Evolutionary conservation across 495 filamentous ascomycete genomes (phyloP), one percentile per base, ranked within the genome.

Genomic region (Penicillium cataractarum): DNA sequence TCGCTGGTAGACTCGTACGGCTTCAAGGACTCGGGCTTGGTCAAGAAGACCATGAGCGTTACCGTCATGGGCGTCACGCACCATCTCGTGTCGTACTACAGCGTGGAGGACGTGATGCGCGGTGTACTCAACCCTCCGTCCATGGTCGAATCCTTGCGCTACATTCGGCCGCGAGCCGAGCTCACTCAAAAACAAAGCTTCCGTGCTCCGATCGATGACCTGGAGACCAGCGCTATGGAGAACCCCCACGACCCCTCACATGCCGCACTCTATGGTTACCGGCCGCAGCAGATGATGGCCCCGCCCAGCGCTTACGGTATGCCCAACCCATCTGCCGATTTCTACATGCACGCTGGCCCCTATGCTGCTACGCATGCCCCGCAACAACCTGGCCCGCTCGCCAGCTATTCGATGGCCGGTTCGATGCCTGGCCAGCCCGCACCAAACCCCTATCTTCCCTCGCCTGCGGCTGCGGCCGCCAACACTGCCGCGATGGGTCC

Each of bases 1-100:
- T 96, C 92, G 8, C 81, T 97, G 27, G 82, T 91, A 3, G 92
- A 96, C 74, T 92, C 89, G 0, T 97, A 97, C 71, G 87, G 86
- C 24, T 97, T 97, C 83, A 94, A 92, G 76, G 83, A 87, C 44
- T 84, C 87, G 2, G 93, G 93, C 0, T 74, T 97, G 58, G 86
- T 97, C 29, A 97, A 97, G 79, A 97, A 96, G 82, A 97, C 93
- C 0, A 91, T 97, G 71, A 92, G 87, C 58, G 84, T 97, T 27
- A 87, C 82, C 3, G 83, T 90, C 49, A 75, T 86, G 19, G 86
- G 86, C 8, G 77, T 90, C 6, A 85, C 83, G 4, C 92, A 94
- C 71, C 92, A 96, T 65, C 76, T 97, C 53, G 91, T 96, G 42
- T 94, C 90, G 0, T 97, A 97, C 72, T 97, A 97, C 78, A 90